Evolutionary conservation across 2,329 filamentous ascomycete species (phyloP).

Genomic region (Monosporascus sp.): DNA sequence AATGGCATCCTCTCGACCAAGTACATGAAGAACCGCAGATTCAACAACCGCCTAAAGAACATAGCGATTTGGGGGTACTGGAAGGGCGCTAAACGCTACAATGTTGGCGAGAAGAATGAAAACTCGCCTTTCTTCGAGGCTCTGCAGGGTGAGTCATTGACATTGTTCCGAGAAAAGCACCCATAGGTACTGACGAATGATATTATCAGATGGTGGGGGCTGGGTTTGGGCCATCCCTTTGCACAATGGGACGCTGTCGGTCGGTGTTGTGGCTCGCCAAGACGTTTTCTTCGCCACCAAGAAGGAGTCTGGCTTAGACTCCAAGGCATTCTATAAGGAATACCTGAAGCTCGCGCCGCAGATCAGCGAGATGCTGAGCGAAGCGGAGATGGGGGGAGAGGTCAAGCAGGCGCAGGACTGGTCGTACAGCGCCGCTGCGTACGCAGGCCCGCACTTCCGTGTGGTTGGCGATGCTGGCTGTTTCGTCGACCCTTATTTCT

Average conservation of each 20-base stretch:
- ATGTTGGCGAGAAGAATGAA: conserved; percentile 20
- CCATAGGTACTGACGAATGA: conserved; percentile 43
- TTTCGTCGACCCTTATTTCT: conserved; percentile 46
- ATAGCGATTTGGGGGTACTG: conserved; percentile 45
- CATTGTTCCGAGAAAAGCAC: too few species aligned
- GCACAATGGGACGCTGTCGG: too few species aligned
- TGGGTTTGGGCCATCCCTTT: too few species aligned
- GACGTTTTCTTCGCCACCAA: too few species aligned
- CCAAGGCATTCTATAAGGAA: conserved; percentile 31
- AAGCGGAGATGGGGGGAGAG: conserved; percentile 30
- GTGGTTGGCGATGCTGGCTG: conserved; percentile 41
- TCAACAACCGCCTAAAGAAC: conserved; percentile 43
- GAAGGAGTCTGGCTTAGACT: too few species aligned
- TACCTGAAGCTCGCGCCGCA: conserved; percentile 28
- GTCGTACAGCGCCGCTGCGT: conserved; percentile 39
- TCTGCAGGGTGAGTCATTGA: too few species aligned
- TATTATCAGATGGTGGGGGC: too few species aligned
- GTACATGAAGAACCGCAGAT: conserved; percentile 41
- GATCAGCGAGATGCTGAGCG: conserved; percentile 23
- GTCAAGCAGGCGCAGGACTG: conserved; percentile 37
- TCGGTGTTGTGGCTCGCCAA: too few species aligned
- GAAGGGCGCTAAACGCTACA: conserved; percentile 29
- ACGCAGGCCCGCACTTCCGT: conserved; percentile 33
- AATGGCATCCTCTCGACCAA: conserved; percentile 39
- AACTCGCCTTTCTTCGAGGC: conserved; percentile 39